A percentile compares a stretch with the other conserved stretches of the same genome.
These are phyloP conservation scores for Pelargonium fulgidum DNA, from an alignment of 441 rosid genomes.

Conservation along the genomic window DNA sequence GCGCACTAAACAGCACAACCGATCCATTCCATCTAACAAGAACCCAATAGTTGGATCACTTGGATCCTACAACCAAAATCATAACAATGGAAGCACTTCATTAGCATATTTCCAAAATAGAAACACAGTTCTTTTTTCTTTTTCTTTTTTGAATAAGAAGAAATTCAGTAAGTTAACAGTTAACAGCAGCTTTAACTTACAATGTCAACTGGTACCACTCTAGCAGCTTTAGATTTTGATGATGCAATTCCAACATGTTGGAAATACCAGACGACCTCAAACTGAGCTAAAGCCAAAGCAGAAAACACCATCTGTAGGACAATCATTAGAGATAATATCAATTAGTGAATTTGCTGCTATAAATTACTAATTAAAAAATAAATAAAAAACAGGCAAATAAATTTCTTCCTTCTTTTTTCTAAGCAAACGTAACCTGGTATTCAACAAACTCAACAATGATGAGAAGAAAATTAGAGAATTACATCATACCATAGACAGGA, in stretches of 20 bases:
- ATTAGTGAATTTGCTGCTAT: neutral
- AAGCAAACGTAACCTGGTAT: neutral
- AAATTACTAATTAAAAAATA: slow-evolving; percentile 13
- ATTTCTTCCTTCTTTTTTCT: neutral
- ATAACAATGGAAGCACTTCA: slow-evolving; percentile 12
- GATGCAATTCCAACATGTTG: slow-evolving; percentile 92
- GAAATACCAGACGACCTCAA: slow-evolving; percentile 95
- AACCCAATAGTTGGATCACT: slow-evolving; percentile 98
- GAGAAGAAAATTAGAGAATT: neutral
- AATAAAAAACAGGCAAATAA: neutral
- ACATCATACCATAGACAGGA: slow-evolving; percentile 1
- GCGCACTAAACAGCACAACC: slow-evolving; percentile 88
- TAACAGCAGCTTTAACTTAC: slow-evolving; percentile 51
- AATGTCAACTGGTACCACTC: slow-evolving; percentile 71
- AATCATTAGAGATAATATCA: slow-evolving; percentile 20
- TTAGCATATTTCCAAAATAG: slow-evolving; percentile 8
- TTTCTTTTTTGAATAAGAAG: too few species aligned
- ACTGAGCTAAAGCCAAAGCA: slow-evolving; percentile 92
- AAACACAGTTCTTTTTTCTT: neutral
- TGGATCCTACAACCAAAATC: slow-evolving; percentile 66
- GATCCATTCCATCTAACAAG: slow-evolving; percentile 96
- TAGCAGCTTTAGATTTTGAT: slow-evolving; percentile 71
- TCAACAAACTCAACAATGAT: neutral
- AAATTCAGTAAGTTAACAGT: slow-evolving; percentile 1
- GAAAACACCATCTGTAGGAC: slow-evolving; percentile 87